These are phyloP conservation scores for Phycomyces blakesleeanus DNA, from an alignment of 192 early-diverging fungal genomes.

Conservation along the genomic window DNA sequence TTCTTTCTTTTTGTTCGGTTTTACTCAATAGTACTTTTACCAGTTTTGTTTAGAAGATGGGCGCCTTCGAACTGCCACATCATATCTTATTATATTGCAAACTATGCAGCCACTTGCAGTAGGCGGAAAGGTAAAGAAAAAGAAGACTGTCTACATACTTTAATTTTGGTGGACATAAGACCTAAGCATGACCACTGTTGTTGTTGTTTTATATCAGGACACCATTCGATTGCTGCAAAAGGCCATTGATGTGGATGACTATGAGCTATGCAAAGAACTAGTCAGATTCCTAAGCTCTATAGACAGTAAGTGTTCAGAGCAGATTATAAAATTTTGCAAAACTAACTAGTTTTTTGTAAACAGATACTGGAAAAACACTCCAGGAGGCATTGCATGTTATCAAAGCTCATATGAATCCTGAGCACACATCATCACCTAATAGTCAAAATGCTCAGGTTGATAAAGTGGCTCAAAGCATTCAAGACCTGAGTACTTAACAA, in stretches of 20 bases:
- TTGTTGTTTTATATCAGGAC: slow-evolving; percentile 36
- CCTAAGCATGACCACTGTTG: too few species aligned
- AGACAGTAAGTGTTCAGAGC: slow-evolving; percentile 48
- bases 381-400: slow-evolving; percentile 38
- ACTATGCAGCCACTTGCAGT: slow-evolving; percentile 73
- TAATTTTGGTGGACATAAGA: background rate
- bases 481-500: background rate
- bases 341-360: background rate
- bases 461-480: slow-evolving; percentile 16
- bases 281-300: slow-evolving; percentile 76
- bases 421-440: background rate
- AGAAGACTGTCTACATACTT: background rate
- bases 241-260: slow-evolving; percentile 72
- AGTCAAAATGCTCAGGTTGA: slow-evolving; percentile 12
- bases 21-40: background rate
- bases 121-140: slow-evolving; percentile 52
- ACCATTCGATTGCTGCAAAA: slow-evolving; percentile 69
- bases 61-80: slow-evolving; percentile 80
- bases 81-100: slow-evolving; percentile 89
- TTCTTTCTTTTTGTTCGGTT: slow-evolving; percentile 5
- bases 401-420: slow-evolving; percentile 12
- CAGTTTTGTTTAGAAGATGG: slow-evolving; percentile 68
- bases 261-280: slow-evolving; percentile 77
- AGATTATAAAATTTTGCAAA: background rate
- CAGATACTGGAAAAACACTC: slow-evolving; percentile 45